Evolutionary conservation across 495 filamentous ascomycete species (phyloP).

Genomic region (Aspergillus conjunctus): DNA sequence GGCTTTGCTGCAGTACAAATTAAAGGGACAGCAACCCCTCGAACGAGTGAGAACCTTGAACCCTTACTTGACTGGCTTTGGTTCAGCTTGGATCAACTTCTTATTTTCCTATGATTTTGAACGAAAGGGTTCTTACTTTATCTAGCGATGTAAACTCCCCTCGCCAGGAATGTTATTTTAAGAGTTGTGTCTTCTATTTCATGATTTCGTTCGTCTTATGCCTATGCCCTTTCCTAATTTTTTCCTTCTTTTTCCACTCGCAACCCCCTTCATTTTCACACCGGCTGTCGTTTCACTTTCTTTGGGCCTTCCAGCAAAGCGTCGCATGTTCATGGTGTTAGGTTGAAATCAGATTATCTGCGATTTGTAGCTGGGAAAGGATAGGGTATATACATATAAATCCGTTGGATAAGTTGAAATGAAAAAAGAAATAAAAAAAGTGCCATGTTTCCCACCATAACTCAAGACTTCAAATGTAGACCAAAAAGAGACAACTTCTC

Average conservation of each 20-base stretch:
- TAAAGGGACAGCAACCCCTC: neutral
- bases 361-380: slow-evolving; percentile 26
- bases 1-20: neutral
- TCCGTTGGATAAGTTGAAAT: slow-evolving; percentile 19
- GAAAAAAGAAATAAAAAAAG: slow-evolving; percentile 9
- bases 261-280: neutral
- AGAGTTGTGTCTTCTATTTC: neutral
- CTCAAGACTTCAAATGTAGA: slow-evolving; percentile 31
- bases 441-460: slow-evolving; percentile 17
- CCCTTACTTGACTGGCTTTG: no score
- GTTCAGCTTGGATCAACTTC: no score
- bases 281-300: slow-evolving; percentile 4
- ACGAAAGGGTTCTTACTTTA: neutral
- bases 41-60: neutral
- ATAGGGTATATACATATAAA: slow-evolving; percentile 44
- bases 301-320: slow-evolving; percentile 34
- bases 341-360: slow-evolving; percentile 38
- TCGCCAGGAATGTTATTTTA: neutral
- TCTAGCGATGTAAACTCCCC: neutral
- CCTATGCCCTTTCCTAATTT: neutral
- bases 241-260: neutral
- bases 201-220: neutral
- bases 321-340: slow-evolving; percentile 46
- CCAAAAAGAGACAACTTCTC: slow-evolving; percentile 20
- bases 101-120: no score